Base-by-base conservation (phyloP, 2,329 filamentous ascomycete species). In the Sporothrix protearum region DNA sequence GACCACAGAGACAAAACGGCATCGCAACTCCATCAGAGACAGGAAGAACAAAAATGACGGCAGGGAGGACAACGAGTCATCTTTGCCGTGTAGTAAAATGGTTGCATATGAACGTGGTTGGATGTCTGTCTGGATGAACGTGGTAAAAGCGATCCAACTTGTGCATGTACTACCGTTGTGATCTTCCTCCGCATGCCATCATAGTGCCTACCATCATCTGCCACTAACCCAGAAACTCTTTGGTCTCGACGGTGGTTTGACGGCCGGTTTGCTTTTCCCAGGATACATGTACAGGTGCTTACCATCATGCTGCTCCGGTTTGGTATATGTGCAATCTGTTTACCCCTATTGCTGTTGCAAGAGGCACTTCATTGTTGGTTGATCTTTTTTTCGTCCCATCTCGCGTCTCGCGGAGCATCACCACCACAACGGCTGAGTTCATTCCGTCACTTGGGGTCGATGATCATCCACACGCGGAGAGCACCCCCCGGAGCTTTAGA, bases 391-490 rank as follows among this genome's bases (percentile, higher is more conserved):
- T n/a, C n/a, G n/a, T n/a, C n/a, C n/a, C n/a, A n/a, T n/a, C n/a
- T n/a, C n/a, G n/a, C 22, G 36, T 19, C 22, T 57, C 28, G 28
- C 28, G 59, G 42, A 42, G 28, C 59, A 42, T 25, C 55, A 22
- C 30, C 30, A 36, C n/a, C 30, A 25, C n/a, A 59, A 36, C 55
- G 55, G 55, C 30, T 36, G 16, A 7, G 16, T 22, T 7, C 25
- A 14, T 6, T 8, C 5, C 6, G 25, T 14, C 53, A 19, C 28
- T 57, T 2, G 55, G 55, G 8, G 55, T 16, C n/a, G 55, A 22
- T 28, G 59, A 64, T 45, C 59, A 42, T 42, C 59, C 55, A 59
- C 19, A 59, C 19, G 55, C 55, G 55, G 55, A 36, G 55, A n/a
- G 30, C 30, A 45, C 8, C 30, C 55, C 55, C 30, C 55, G 22